phyloP scores from a whole-genome alignment of 2,329 filamentous ascomycete species.

The Trichoderma sp. region DNA sequence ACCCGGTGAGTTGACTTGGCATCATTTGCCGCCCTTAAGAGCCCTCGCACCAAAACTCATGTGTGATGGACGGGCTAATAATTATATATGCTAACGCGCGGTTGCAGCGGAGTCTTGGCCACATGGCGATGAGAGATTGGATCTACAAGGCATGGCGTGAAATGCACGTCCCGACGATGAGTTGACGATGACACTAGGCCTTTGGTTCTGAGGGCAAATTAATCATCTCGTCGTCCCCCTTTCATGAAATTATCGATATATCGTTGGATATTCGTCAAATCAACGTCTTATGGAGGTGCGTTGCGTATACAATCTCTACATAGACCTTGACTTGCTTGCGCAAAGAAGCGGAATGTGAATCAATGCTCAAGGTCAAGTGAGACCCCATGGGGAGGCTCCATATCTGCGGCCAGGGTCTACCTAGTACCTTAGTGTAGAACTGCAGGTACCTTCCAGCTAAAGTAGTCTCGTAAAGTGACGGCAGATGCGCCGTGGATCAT shows the following conservation, averaged over 20 bases:
- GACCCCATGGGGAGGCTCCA: not conserved
- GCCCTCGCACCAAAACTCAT: too few relatives aligned
- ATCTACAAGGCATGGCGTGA: conserved; percentile 35
- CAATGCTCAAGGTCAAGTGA: not conserved
- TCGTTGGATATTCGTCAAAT: too few relatives aligned
- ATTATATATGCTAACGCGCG: not conserved
- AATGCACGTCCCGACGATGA: not conserved
- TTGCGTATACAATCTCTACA: not conserved
- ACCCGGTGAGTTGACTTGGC: conserved; percentile 40
- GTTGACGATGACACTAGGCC: not conserved
- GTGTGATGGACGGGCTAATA: too few relatives aligned
- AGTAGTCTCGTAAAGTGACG: not conserved
- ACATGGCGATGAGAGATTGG: conserved; percentile 41
- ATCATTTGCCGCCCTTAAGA: not conserved
- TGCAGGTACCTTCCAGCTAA: not conserved
- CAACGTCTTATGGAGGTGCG: not conserved
- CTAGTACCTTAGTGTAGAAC: not conserved
- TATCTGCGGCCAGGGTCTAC: too few relatives aligned
- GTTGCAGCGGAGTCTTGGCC: conserved; percentile 42
- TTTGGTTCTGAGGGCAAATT: not conserved
- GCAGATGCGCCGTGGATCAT: too few relatives aligned
- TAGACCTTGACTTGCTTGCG: not conserved
- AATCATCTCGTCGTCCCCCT: too few relatives aligned
- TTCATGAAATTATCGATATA: too few relatives aligned
- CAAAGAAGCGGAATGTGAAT: not conserved